Evolutionary conservation across 768 basidiomycete species (phyloP), one percentile per base, ranked within the genome.

Genomic region (Holtermannia corniformis): DNA sequence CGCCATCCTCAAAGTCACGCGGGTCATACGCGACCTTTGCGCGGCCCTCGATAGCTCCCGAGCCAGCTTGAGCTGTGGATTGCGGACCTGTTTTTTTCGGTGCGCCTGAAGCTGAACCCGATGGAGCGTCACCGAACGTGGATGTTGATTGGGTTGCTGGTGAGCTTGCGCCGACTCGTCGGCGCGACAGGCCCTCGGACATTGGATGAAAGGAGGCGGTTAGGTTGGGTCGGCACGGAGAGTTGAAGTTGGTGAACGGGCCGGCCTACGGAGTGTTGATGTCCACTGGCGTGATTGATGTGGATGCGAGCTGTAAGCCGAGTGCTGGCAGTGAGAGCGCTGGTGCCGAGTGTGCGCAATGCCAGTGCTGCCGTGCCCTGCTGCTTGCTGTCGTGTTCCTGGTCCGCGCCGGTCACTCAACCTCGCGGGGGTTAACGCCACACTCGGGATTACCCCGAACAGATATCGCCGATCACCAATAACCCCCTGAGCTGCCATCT

Each of bases 1-100:
- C 64, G 2, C 59, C 61, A 55, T 70, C 63, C 44, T 78, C 75
- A 59, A 95, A 72, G 75, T 99, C 95, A 50, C 89, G 76, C 2
- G 90, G 91, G 77, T 97, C 95, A 66, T 79, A 96, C 4, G 93
- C 95, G 65, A 99, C 81, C 76, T 84, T 88, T 62, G 79, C 81
- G 23, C 90, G 82, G 45, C 89, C 86, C 54, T 85, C 84, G 58
- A 93, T 85, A 1, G 90, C 89, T 40, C 69, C 72, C 10, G 57
- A 54, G 10, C 63, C 64, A 5, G 57, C 55, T 26, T 52, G 54
- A 19, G 59, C 62, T n/a, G 51, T 60, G 10, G 21, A 84, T 81
- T 53, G 87, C 84, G 47, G 57, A 12, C 44, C 48, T 7, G 58
- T 48, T 19, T 59, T 11, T 50, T 56, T 57, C 5, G 57, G 50